Evolutionary conservation across 352 stramenopile species (phyloP).

Genomic region (Globisporangium cylindrosporum): DNA sequence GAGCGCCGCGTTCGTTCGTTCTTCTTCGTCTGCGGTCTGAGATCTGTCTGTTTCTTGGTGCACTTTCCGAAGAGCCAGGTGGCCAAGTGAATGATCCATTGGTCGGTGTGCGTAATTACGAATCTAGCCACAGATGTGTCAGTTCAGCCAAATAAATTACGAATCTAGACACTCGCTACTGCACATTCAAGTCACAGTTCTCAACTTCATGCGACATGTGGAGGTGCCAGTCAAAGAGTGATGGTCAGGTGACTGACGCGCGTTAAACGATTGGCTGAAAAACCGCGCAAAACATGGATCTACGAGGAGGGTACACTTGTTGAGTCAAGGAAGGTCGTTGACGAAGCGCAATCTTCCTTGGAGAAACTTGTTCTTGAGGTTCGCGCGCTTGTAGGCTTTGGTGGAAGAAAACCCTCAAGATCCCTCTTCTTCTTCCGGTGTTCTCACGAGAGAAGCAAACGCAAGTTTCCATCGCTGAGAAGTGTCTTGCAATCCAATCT

Average conservation of each 20-base stretch:
- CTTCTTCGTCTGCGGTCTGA: not conserved
- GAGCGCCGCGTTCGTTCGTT: not conserved
- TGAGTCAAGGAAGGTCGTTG: not conserved
- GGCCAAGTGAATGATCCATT: not conserved
- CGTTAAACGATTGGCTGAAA: constrained; percentile 8
- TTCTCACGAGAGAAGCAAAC: not conserved
- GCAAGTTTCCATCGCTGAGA: not conserved
- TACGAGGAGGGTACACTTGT: not conserved
- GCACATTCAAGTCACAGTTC: not conserved
- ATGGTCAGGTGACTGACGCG: not conserved
- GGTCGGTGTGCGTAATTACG: not conserved
- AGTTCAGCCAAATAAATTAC: not conserved
- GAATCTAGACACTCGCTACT: not conserved
- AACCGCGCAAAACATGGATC: not conserved
- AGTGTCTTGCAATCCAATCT: not conserved
- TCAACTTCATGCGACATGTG: constrained; percentile 1
- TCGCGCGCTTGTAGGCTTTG: not conserved
- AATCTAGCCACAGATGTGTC: not conserved
- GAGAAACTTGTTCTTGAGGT: not conserved
- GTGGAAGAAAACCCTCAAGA: not conserved
- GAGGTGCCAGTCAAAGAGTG: constrained; percentile 9
- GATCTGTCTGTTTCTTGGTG: not conserved
- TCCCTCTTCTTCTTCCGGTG: not conserved
- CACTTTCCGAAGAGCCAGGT: not conserved
- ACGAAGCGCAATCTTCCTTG: too few relatives aligned